Evolutionary conservation across 805 yeast genomes (phyloP), one percentile per base, ranked within the genome.

Genomic region (Candida succiphila): DNA sequence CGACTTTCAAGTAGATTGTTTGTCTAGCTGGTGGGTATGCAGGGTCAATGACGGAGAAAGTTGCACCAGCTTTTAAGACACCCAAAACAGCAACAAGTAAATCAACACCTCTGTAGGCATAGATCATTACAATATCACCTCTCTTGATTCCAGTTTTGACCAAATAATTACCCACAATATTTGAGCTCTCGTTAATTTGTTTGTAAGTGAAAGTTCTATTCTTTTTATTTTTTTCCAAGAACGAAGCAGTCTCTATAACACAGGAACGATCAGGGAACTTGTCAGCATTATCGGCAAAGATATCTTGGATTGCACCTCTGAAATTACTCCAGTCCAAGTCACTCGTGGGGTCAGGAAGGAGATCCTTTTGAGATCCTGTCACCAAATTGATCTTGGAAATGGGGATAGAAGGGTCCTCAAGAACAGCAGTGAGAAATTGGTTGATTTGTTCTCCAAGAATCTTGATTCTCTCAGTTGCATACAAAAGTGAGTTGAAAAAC

Each of bases 11-110:
- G 56, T 92, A 92, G 40, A 92, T 75, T 42, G 85, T 92, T 60
- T 92, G 99, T 60, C 99, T 76, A 8, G 95, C 94, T 14, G 98
- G 96, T 28, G 99, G 99, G 57, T 92, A 92, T 5, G 97, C 97
- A 7, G 98, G 98, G 54, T 92, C 99, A 43, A 92, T 94, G 17
- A 92, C 99, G 8, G 96, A 88, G 56, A 92, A 92, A 0, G 98
- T 89, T 14, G 95, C 97, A 46, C 99, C 99, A 1, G 98, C 97
- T 62, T 92, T 92, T 54, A 92, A 72, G 16, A 87, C 95, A 58
- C 97, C 99, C 83, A 92, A 79, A 14, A 92, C 96, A 5, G 97
- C 94, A 28, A 94, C 85, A 75, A 92, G 85, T 41, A 92, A 66
- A 54, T 92, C 99, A 7, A 92, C 98, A 47, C 96, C 96, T 59